Evolutionary conservation across 2,329 filamentous ascomycete species (phyloP), one percentile per base, ranked within the genome.

Genomic region (Boeremia exigua): DNA sequence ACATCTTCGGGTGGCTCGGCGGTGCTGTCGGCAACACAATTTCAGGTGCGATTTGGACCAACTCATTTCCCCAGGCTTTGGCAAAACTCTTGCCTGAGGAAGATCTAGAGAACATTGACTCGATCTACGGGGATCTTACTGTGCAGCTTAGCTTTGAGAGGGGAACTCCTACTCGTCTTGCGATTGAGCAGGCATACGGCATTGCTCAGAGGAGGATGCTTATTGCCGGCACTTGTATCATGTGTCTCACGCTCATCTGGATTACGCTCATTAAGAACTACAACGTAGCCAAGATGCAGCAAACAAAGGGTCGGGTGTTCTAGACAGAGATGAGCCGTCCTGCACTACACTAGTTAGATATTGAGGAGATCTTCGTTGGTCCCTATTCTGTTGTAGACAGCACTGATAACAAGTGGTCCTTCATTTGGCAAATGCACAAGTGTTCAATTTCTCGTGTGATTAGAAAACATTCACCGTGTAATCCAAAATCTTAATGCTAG

Each of bases 41-140:
- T 36, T 81, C 86, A 0, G 81, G 81, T 0, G 85, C 86, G 2
- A 84, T 90, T 56, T 90, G 86, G 86, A 84, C 82, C 7, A 55
- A 62, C 36, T 47, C 56, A 1, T 60, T 67, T 5, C 58, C 58
- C 3, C 50, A 58, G 11, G 51, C 49, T 15, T 54, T 67, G 6
- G 62, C 65, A 9, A 54, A 65, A 2, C 63, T 70, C 6, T 63
- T 77, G 27, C 73, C 71, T 25, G 79, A 81, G 37, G 66, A 66
- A 46, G 78, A 66, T 45, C 72, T 69, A 2, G 61, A 80, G 19
- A 56, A 48, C 28, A n/a, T 79, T 0, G 64, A 70, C 0, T 49
- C 69, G 2, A 74, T 78, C 9, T 81, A 76, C 72, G 77, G 65
- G 0, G 62, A 77, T 44, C 79, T 57, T 56, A 59, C 1, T 74